Conservation (phyloP, 192 early-diverging fungal genomes). For the Linnemannia zychae region DNA sequence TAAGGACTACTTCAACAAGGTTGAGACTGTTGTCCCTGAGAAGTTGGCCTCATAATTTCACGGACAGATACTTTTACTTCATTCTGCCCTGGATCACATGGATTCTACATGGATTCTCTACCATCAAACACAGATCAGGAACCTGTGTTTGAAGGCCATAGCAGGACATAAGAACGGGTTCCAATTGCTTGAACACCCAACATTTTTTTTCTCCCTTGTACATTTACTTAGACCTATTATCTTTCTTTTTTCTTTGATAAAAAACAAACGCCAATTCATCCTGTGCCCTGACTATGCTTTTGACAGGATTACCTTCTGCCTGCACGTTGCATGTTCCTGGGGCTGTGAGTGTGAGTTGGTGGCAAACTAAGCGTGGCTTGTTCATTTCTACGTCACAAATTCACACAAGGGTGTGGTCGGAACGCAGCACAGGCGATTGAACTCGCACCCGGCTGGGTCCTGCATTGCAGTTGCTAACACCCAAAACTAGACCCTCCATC, state of each 20-base stretch:
- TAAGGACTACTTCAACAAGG: slow-evolving; percentile 50
- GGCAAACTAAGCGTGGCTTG: slow-evolving; percentile 2
- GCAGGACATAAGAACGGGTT: not conserved
- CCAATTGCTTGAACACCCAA: not conserved
- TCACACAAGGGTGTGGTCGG: not conserved
- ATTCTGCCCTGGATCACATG: not conserved
- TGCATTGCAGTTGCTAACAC: not conserved
- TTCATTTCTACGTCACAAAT: slow-evolving; percentile 4
- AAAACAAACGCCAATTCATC: not conserved
- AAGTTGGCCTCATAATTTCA: slow-evolving; percentile 41
- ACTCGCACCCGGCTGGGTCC: slow-evolving; percentile 5
- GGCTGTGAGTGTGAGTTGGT: not conserved
- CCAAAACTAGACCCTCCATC: not conserved
- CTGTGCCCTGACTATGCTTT: not conserved
- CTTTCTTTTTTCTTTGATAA: not conserved
- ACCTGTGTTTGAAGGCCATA: not conserved
- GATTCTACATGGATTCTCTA: not conserved
- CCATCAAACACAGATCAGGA: not conserved
- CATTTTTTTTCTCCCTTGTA: not conserved
- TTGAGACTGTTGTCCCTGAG: slow-evolving; percentile 25
- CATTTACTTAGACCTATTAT: not conserved
- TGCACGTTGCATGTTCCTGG: too few relatives aligned
- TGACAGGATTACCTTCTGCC: not conserved
- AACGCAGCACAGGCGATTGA: not conserved
- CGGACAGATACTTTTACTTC: not conserved